Evolutionary conservation across 805 yeast species (phyloP), one percentile per base, ranked within the genome.

Genomic region (Zygotorulaspora chibaensis): DNA sequence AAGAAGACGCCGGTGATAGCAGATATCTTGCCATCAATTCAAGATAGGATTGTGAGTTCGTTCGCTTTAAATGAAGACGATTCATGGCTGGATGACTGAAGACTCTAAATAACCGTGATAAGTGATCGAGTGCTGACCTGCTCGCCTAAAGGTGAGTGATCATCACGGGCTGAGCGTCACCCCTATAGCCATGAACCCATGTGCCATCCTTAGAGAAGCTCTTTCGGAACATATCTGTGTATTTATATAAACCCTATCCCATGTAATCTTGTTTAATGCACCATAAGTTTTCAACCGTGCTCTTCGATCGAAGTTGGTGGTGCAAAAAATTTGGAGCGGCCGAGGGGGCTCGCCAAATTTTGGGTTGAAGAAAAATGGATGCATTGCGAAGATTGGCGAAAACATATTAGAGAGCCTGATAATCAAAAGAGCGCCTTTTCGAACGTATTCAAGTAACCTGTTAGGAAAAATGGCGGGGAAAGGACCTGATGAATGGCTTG

Each of bases 401-500:
- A 5, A 20, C 25, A 20, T 5, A 20, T 20, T 20, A 7, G 25
- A 20, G 25, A 20, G 4, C 4, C 7, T 20, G 25, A 5, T 20
- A 5, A 20, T 20, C 7, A 20, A 20, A 20, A 20, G 25, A 20
- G 7, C 25, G 25, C 25, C 25, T 20, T 4, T 20, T 20, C 25
- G 7, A 20, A 20, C 25, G 25, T 20, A 20, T 20, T 20, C 25
- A 7, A 20, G 25, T 20, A 20, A 20, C 25, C 25, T 20, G 25
- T 20, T 20, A 20, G 25, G 7, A 5, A 34, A 43, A 28, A 80
- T 80, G 84, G 68, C 71, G 33, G 87, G 80, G 63, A 71, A 87
- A 67, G 96, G 96, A 36, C 98, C 98, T 18, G 96, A 93, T 59
- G 87, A 81, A 60, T 93, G 99, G 99, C 77, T 91, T 52, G 98